Conservation (phyloP, 164 flowering plant genomes). For the Hamamelis virginiana region DNA sequence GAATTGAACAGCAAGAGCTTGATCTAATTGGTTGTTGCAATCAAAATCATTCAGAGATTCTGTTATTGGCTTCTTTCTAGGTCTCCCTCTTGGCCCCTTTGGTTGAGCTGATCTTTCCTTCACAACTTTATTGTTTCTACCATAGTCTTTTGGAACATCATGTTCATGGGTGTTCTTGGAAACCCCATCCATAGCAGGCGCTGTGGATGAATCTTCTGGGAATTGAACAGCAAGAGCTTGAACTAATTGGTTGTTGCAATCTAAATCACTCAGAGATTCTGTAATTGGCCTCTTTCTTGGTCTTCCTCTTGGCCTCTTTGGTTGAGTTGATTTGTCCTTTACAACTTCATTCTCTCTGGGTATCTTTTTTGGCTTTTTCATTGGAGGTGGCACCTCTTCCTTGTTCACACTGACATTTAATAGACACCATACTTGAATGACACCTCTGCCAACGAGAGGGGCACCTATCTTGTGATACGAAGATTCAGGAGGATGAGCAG, state of each 20-base stretch:
- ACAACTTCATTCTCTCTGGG: background rate
- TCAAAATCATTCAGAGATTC: constrained; percentile 15
- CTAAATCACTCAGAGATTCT: constrained; percentile 19
- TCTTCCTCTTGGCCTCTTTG: constrained; percentile 23
- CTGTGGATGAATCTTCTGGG: constrained; percentile 28
- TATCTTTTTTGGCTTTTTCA: constrained; percentile 18
- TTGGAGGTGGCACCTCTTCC: constrained; percentile 21
- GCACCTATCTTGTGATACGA: constrained; percentile 85
- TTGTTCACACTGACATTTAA: constrained; percentile 37
- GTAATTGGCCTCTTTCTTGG: constrained; percentile 18
- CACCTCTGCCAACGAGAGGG: constrained; percentile 78
- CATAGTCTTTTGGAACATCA: background rate
- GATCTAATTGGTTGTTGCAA: constrained; percentile 13
- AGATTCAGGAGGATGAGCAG: constrained; percentile 95
- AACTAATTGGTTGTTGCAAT: constrained; percentile 12
- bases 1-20: constrained; percentile 25
- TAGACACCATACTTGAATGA: constrained; percentile 89
- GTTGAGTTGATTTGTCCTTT: constrained; percentile 13
- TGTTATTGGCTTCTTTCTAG: constrained; percentile 20
- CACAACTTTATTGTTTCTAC: background rate
- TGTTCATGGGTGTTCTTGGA: constrained; percentile 14
- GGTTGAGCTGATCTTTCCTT: no score
- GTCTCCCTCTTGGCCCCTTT: constrained; percentile 13
- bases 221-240: constrained; percentile 28
- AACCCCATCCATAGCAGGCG: constrained; percentile 17